phyloP scores from a whole-genome alignment of 495 filamentous ascomycete species.

The Penicillium maclennaniae region DNA sequence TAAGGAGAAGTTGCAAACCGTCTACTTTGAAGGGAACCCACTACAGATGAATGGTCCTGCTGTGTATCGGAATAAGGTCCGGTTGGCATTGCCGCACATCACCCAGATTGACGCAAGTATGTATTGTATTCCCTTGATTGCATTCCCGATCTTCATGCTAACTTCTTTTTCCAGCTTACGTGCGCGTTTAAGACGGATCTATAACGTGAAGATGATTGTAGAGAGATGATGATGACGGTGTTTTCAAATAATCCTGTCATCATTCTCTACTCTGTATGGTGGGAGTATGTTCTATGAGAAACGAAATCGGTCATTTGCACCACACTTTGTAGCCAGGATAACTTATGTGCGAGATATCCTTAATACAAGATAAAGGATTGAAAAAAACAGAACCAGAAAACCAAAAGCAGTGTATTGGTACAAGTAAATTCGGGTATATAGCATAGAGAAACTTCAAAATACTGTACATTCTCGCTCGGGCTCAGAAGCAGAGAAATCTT shows the following conservation, averaged over 20 bases:
- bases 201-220: not conserved
- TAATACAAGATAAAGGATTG: not conserved
- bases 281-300: slow-evolving; percentile 2
- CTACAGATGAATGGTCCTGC: slow-evolving; percentile 70
- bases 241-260: not conserved
- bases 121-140: slow-evolving; percentile 33
- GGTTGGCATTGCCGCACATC: slow-evolving; percentile 80
- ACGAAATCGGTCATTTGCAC: slow-evolving; percentile 3
- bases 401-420: not conserved
- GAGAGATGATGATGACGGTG: not conserved
- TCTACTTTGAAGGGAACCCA: slow-evolving; percentile 97
- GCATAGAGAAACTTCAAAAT: not conserved
- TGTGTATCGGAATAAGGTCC: slow-evolving; percentile 89
- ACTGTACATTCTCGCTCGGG: too few relatives aligned
- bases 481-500: too few relatives aligned
- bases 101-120: slow-evolving; percentile 95
- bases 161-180: slow-evolving; percentile 25
- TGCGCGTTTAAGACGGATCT: slow-evolving; percentile 20
- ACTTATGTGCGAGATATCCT: not conserved
- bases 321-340: not conserved
- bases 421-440: not conserved
- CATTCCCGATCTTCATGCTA: not conserved
- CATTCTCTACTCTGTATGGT: not conserved
- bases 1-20: slow-evolving; percentile 77
- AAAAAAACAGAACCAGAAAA: not conserved